These are phyloP conservation scores for Acer saccharum DNA, from an alignment of 345 rosid genomes.

Conservation along the genomic window DNA sequence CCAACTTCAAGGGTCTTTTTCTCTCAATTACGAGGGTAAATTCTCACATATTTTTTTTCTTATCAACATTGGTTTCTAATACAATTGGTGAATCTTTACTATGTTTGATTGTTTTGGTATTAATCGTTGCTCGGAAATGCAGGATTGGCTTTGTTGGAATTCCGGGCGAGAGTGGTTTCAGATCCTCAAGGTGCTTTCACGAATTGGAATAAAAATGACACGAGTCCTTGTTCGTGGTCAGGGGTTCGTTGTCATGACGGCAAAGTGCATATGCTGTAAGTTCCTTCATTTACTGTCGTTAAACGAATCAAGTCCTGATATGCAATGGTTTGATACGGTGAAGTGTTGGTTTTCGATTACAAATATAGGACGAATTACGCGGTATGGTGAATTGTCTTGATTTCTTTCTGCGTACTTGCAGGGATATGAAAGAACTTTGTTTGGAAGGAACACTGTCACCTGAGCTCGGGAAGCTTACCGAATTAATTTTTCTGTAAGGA, in stretches of 20 bases:
- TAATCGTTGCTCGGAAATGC: slow-evolving; percentile 30
- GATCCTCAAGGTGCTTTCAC: slow-evolving; percentile 73
- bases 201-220: slow-evolving; percentile 60
- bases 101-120: slow-evolving; percentile 10
- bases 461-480: slow-evolving; percentile 66
- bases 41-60: not conserved
- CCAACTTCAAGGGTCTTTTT: slow-evolving; percentile 45
- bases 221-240: slow-evolving; percentile 69
- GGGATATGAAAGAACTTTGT: slow-evolving; percentile 64
- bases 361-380: not conserved
- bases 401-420: slow-evolving; percentile 30
- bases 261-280: slow-evolving; percentile 84
- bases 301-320: not conserved
- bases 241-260: slow-evolving; percentile 71
- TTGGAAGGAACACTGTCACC: slow-evolving; percentile 76
- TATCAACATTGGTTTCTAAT: not conserved
- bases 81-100: not conserved
- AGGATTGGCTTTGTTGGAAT: slow-evolving; percentile 72
- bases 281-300: slow-evolving; percentile 8
- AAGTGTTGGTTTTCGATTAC: slow-evolving; percentile 1
- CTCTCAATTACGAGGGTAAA: slow-evolving; percentile 67
- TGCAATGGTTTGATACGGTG: not conserved
- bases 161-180: slow-evolving; percentile 55
- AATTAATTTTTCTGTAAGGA: slow-evolving; percentile 75
- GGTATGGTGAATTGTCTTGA: not conserved